Percentiles rank a stretch among this genome's conserved stretches.
These are phyloP conservation scores for Urostyla sp. DNA, from an alignment of 73 alveolate genomes.

Conservation along the genomic window DNA sequence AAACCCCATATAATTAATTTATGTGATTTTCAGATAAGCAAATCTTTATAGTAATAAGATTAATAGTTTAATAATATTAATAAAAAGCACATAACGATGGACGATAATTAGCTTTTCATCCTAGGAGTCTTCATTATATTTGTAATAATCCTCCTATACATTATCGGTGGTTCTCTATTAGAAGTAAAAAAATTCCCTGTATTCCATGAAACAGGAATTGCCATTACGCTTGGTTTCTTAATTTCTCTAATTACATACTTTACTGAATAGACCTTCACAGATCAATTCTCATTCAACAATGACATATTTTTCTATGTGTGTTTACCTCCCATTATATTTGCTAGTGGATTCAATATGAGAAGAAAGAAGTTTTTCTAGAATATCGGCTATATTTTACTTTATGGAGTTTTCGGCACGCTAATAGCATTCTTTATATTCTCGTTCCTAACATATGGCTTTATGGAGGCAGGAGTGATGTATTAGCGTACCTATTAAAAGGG, in stretches of 20 bases:
- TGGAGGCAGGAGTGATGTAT: constrained; percentile 27
- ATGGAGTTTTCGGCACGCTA: constrained; percentile 88
- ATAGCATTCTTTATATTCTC: constrained; percentile 80
- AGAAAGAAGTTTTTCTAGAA: constrained; percentile 83
- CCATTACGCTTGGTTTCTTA: constrained; percentile 11
- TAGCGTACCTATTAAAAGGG: neutral
- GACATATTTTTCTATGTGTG: constrained; percentile 76
- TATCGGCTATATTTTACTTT: constrained; percentile 78
- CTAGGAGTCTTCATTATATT: neutral
- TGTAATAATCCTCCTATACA: constrained; percentile 4
- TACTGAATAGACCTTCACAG: constrained; percentile 28
- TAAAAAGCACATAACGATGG: no score
- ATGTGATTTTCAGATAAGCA: no score
- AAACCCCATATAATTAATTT: no score
- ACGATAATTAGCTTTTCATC: neutral
- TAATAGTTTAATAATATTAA: no score
- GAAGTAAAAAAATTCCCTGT: constrained; percentile 1
- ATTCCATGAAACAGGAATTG: constrained; percentile 43
- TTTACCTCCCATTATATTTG: constrained; percentile 86
- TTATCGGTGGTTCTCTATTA: constrained; percentile 12
- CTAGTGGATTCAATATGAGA: constrained; percentile 88
- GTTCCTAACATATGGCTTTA: constrained; percentile 72
- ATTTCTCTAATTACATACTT: constrained; percentile 6
- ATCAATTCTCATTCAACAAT: constrained; percentile 65
- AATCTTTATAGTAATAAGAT: no score